A percentile compares a stretch with the other conserved stretches of the same genome.
Conservation (phyloP, 495 filamentous ascomycete species). For the Penicillium paradoxum region DNA sequence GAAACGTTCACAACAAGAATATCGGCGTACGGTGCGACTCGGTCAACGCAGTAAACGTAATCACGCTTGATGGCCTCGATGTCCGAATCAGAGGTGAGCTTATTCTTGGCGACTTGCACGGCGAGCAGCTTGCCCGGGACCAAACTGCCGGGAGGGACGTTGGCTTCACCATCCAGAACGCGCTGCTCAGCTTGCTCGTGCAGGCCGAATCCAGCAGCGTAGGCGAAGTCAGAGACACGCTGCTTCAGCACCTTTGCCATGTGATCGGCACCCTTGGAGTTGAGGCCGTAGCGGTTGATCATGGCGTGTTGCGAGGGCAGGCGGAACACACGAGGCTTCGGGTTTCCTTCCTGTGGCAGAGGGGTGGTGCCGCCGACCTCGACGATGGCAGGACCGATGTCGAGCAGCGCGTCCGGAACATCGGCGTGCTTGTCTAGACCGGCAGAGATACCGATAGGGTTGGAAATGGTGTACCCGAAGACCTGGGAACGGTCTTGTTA, state of each 20-base stretch:
- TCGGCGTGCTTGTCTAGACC: slow-evolving; percentile 93
- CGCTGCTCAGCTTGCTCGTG: slow-evolving; percentile 59
- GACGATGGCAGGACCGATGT: slow-evolving; percentile 73
- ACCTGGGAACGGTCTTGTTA: slow-evolving; percentile 41
- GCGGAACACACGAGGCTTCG: slow-evolving; percentile 81
- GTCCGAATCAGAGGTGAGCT: slow-evolving; percentile 75
- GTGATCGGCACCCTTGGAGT: slow-evolving; percentile 81
- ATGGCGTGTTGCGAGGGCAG: slow-evolving; percentile 74
- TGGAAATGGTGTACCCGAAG: slow-evolving; percentile 72
- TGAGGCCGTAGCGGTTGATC: slow-evolving; percentile 94
- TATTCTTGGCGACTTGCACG: slow-evolving; percentile 99
- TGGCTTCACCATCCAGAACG: slow-evolving; percentile 66
- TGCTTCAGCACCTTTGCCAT: slow-evolving; percentile 76
- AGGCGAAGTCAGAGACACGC: slow-evolving; percentile 72
- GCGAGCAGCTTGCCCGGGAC: slow-evolving; percentile 68
- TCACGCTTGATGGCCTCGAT: slow-evolving; percentile 77
- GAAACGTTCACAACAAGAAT: slow-evolving; percentile 96
- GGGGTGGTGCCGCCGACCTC: slow-evolving; percentile 92
- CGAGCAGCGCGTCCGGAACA: slow-evolving; percentile 75
- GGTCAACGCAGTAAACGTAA: slow-evolving; percentile 80
- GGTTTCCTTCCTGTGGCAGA: slow-evolving; percentile 78
- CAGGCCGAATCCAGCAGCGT: slow-evolving; percentile 57
- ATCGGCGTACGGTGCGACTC: slow-evolving; percentile 80
- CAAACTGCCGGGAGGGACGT: slow-evolving; percentile 68
- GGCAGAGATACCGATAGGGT: slow-evolving; percentile 87